These are phyloP conservation scores for Kwoniella europaea DNA, from an alignment of 768 basidiomycete species.

Conservation along the genomic window DNA sequence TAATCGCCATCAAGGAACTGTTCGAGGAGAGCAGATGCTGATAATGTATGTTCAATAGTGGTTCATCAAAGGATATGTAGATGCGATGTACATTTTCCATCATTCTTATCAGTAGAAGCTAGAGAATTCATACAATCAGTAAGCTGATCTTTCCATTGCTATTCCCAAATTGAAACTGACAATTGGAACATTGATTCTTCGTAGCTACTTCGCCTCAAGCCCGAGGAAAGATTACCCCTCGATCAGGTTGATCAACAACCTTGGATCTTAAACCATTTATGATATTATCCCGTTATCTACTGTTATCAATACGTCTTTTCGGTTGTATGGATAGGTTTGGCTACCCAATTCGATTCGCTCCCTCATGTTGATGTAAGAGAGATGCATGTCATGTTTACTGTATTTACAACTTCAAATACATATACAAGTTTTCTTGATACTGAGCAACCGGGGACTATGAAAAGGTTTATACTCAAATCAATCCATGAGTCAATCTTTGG, in stretches of 20 bases:
- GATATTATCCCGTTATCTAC: neutral
- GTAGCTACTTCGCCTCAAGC: slow-evolving; percentile 78
- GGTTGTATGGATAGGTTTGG: neutral
- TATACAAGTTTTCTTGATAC: neutral
- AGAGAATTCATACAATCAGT: slow-evolving; percentile 69
- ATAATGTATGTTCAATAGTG: slow-evolving; percentile 59
- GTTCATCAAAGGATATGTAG: slow-evolving; percentile 73
- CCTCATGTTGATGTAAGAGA: neutral
- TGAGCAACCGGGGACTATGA: too few species aligned
- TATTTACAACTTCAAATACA: neutral
- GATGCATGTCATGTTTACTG: neutral
- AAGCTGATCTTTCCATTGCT: neutral
- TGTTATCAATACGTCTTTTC: neutral
- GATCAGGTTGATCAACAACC: slow-evolving; percentile 76
- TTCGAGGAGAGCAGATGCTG: too few species aligned
- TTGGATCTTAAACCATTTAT: slow-evolving; percentile 66
- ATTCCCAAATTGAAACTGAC: neutral
- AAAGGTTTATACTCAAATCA: neutral
- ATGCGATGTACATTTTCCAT: slow-evolving; percentile 75
- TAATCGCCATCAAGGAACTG: too few species aligned
- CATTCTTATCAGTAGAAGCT: slow-evolving; percentile 67
- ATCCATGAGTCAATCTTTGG: neutral
- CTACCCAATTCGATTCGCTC: slow-evolving; percentile 1
- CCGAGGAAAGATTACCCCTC: slow-evolving; percentile 75
- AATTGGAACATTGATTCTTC: too few species aligned